phyloP scores from a whole-genome alignment of 2,329 filamentous ascomycete genomes.

The Microdochium nivale region DNA sequence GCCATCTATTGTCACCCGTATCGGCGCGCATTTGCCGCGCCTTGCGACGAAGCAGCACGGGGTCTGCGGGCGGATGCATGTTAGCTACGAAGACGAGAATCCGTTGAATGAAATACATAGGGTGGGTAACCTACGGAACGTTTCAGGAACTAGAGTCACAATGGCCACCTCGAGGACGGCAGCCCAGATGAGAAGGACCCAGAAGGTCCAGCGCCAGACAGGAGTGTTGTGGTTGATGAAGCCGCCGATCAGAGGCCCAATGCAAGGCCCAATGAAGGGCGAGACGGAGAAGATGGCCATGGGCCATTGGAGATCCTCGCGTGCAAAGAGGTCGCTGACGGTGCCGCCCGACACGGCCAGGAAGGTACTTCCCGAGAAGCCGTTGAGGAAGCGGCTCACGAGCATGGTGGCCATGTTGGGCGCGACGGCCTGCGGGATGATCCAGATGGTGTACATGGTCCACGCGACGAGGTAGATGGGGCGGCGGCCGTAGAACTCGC shows the following conservation, averaged over 20 bases:
- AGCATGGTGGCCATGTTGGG: slow-evolving; percentile 74
- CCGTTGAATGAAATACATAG: neutral
- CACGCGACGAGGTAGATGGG: slow-evolving; percentile 75
- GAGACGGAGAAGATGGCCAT: slow-evolving; percentile 73
- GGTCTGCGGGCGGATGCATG: slow-evolving; percentile 30
- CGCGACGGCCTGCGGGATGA: slow-evolving; percentile 76
- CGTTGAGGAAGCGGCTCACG: slow-evolving; percentile 67
- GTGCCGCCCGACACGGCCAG: slow-evolving; percentile 74
- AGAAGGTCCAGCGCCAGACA: slow-evolving; percentile 77
- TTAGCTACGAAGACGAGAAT: neutral
- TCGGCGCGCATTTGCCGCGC: slow-evolving; percentile 60
- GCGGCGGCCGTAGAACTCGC: slow-evolving; percentile 74
- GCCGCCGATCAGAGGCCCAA: slow-evolving; percentile 59
- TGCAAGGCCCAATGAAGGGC: slow-evolving; percentile 53
- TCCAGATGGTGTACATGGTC: slow-evolving; percentile 65
- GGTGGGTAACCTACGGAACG: slow-evolving; percentile 56
- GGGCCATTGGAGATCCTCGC: slow-evolving; percentile 61
- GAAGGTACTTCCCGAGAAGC: slow-evolving; percentile 61
- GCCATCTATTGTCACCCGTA: slow-evolving; percentile 70
- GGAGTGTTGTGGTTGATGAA: slow-evolving; percentile 69
- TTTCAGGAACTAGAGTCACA: slow-evolving; percentile 72
- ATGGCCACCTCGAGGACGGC: slow-evolving; percentile 56
- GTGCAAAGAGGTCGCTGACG: slow-evolving; percentile 69
- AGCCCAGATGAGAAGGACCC: slow-evolving; percentile 72
- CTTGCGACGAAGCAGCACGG: slow-evolving; percentile 65